Conservation (phyloP, 2,329 filamentous ascomycete species). For the Ascocoryne sarcoides region DNA sequence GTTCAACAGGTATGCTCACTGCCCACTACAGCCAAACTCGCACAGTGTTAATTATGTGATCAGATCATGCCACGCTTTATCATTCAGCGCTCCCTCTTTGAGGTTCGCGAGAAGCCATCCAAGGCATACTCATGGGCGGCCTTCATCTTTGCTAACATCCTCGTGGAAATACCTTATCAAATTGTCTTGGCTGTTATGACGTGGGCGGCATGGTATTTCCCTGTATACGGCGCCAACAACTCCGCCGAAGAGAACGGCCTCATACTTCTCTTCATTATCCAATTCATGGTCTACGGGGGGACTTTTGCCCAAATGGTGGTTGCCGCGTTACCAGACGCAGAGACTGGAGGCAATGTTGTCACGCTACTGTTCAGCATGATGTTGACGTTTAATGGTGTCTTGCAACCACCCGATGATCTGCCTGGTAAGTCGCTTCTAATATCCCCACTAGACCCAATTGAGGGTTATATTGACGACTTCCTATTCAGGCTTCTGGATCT, state of each 20-base stretch:
- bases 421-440: no score
- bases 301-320: neutral
- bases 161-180: constrained; percentile 68
- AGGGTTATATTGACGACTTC: no score
- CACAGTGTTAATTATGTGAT: no score
- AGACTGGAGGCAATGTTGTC: no score
- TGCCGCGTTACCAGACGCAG: no score
- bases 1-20: no score
- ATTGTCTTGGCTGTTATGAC: neutral
- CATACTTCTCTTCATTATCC: neutral
- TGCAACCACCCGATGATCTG: no score
- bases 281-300: neutral
- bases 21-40: no score
- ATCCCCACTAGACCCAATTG: no score
- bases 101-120: constrained; percentile 27
- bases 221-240: neutral
- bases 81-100: constrained; percentile 48
- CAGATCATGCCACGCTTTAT: constrained; percentile 53
- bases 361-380: no score
- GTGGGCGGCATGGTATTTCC: neutral
- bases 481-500: neutral
- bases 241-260: neutral
- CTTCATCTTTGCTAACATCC: constrained; percentile 35
- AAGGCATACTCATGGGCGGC: constrained; percentile 24
- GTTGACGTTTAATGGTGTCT: no score